These are phyloP conservation scores for Candida coleopterorum DNA, from an alignment of 805 yeast genomes.

Conservation along the genomic window DNA sequence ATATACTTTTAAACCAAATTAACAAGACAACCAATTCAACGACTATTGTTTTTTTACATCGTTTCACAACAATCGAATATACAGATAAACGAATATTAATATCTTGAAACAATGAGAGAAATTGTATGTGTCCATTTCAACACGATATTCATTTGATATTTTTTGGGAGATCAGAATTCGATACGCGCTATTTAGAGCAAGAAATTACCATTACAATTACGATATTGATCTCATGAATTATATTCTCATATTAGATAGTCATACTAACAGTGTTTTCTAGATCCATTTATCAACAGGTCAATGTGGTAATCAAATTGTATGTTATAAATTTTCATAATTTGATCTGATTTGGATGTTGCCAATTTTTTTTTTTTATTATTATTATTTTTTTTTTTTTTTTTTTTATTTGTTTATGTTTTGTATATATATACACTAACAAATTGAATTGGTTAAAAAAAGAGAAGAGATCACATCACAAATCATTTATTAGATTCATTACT, in stretches of 20 bases:
- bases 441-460: too few species aligned
- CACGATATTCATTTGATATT: too few species aligned
- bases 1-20: too few species aligned
- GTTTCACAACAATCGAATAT: neutral
- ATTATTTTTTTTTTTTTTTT: neutral
- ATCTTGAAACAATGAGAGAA: conserved; percentile 16
- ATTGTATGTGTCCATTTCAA: too few species aligned
- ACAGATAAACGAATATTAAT: neutral
- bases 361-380: neutral
- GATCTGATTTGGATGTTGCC: neutral
- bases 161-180: neutral
- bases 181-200: neutral
- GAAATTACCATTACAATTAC: neutral
- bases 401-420: conserved; percentile 2
- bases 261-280: conserved; percentile 30
- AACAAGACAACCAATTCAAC: too few species aligned
- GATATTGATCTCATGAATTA: neutral
- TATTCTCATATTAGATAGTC: neutral
- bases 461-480: too few species aligned
- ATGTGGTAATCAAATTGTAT: conserved; percentile 95
- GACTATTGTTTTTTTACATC: neutral
- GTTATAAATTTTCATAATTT: conserved; percentile 20
- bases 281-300: conserved; percentile 97
- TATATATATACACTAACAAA: neutral
- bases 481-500: too few species aligned